These are phyloP conservation scores for Erodium maritimum DNA, from an alignment of 345 rosid genomes.

Conservation along the genomic window DNA sequence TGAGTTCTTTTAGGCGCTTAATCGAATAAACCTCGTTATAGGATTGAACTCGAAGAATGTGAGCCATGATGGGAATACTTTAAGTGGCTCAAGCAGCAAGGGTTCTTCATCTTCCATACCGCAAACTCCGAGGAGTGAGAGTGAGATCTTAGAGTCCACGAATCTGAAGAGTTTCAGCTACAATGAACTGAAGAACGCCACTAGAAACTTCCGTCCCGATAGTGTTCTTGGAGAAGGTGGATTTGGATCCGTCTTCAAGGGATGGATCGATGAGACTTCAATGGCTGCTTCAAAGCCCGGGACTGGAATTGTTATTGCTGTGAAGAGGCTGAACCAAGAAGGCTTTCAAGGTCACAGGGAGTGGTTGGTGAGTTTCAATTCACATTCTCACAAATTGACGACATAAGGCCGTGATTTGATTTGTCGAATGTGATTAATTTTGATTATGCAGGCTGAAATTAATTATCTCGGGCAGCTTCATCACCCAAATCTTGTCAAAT, in stretches of 20 bases:
- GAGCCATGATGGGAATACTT: constrained; percentile 39
- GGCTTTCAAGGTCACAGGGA: constrained; percentile 93
- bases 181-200: constrained; percentile 58
- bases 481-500: constrained; percentile 66
- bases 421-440: background rate
- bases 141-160: constrained; percentile 67
- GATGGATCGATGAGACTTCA: constrained; percentile 78
- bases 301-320: constrained; percentile 76
- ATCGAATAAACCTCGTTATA: constrained; percentile 6
- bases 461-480: constrained; percentile 56
- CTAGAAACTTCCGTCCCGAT: constrained; percentile 87
- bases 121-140: constrained; percentile 69
- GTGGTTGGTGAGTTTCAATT: constrained; percentile 63
- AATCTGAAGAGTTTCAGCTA: constrained; percentile 61
- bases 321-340: constrained; percentile 80
- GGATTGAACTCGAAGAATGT: constrained; percentile 52
- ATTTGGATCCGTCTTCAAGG: constrained; percentile 91
- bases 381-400: too few relatives aligned
- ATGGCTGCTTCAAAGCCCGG: constrained; percentile 69
- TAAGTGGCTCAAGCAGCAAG: constrained; percentile 35
- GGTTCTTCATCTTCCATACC: constrained; percentile 47
- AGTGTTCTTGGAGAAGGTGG: constrained; percentile 96
- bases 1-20: too few relatives aligned
- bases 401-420: too few relatives aligned
- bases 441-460: constrained; percentile 46